A percentile compares a stretch with the other conserved stretches of the same genome.
These are phyloP conservation scores for Castanea mollissima DNA, from an alignment of 306 rosid species.

Conservation along the genomic window DNA sequence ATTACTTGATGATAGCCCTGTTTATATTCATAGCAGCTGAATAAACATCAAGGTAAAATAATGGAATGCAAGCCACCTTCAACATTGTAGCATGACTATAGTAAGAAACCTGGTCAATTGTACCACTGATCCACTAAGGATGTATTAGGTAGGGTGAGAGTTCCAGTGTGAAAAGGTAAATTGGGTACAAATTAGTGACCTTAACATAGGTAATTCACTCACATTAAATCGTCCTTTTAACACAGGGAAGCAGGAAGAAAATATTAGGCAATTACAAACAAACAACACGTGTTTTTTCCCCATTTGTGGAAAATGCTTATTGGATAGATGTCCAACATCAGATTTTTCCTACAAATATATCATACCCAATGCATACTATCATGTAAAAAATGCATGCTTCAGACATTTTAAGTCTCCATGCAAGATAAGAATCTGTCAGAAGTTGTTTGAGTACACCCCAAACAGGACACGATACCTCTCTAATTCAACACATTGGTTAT, in stretches of 20 bases:
- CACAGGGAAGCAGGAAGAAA: neutral
- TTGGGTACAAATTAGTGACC: neutral
- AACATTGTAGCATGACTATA: conserved; percentile 3
- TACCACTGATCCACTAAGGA: conserved; percentile 6
- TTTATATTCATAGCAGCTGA: conserved; percentile 1
- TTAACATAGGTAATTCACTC: neutral
- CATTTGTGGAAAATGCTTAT: neutral
- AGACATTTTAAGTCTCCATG: conserved; percentile 3
- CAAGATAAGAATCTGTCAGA: neutral
- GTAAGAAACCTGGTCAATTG: conserved; percentile 13
- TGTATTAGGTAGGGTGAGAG: neutral
- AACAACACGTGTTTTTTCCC: too few species aligned
- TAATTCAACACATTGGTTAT: too few species aligned
- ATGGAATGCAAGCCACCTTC: conserved; percentile 15
- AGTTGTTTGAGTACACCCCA: too few species aligned
- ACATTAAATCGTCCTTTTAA: neutral
- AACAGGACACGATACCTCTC: too few species aligned
- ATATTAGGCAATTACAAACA: neutral
- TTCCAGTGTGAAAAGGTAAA: neutral
- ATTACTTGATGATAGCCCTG: conserved; percentile 67
- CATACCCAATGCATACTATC: conserved; percentile 13
- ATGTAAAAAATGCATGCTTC: conserved; percentile 3
- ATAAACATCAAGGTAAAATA: conserved; percentile 25
- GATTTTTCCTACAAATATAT: neutral
- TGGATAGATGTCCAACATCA: neutral